phyloP scores from a whole-genome alignment of 768 basidiomycete species.

The Amanita jacksonii region DNA sequence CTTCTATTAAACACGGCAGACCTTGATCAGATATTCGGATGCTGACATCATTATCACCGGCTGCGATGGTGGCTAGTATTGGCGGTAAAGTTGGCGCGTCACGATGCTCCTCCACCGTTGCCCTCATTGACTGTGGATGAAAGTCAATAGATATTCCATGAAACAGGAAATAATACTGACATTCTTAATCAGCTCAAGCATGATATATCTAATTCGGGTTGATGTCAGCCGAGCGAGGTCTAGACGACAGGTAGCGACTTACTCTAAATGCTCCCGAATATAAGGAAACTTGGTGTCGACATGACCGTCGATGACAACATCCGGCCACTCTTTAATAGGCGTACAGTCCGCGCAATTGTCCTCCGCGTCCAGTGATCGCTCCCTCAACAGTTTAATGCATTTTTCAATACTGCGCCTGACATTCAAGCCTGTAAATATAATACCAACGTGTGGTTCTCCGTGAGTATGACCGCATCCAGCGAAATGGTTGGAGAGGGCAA shows the following conservation, averaged over 20 bases:
- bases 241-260: slow-evolving; percentile 15
- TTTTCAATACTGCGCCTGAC: slow-evolving; percentile 62
- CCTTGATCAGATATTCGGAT: slow-evolving; percentile 92
- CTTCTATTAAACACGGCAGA: slow-evolving; percentile 14
- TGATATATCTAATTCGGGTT: slow-evolving; percentile 69
- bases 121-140: slow-evolving; percentile 55
- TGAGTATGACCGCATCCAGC: slow-evolving; percentile 25
- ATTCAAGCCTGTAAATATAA: slow-evolving; percentile 71
- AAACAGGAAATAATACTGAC: slow-evolving; percentile 30
- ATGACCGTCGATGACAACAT: slow-evolving; percentile 68
- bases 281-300: slow-evolving; percentile 65
- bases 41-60: slow-evolving; percentile 61
- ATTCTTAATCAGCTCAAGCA: slow-evolving; percentile 88
- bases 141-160: neutral
- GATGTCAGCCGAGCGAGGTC: slow-evolving; percentile 1
- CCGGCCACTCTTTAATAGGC: slow-evolving; percentile 37
- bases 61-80: slow-evolving; percentile 67
- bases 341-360: slow-evolving; percentile 22
- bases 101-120: slow-evolving; percentile 46
- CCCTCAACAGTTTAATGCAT: slow-evolving; percentile 49
- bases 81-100: slow-evolving; percentile 38
- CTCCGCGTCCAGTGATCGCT: slow-evolving; percentile 35
- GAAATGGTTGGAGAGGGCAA: slow-evolving; percentile 63
- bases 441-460: slow-evolving; percentile 63
- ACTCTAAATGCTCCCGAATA: slow-evolving; percentile 84